Evolutionary conservation across 2,329 filamentous ascomycete genomes (phyloP).

Genomic region (Alternaria arbusti): DNA sequence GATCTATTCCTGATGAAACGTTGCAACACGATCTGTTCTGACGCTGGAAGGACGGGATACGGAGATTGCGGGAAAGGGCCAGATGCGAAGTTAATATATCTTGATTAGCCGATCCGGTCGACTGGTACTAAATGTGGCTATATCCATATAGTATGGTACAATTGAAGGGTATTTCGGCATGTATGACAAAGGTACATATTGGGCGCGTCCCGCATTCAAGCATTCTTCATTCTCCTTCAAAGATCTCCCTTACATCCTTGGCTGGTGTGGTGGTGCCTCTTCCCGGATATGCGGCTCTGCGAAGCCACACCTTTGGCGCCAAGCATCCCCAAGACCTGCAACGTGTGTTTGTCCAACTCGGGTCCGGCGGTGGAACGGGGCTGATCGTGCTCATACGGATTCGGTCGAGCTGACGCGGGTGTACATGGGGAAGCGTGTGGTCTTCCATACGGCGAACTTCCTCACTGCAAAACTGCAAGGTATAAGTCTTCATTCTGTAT

Average conservation of each 20-base stretch:
- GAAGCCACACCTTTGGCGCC: slow-evolving; percentile 1
- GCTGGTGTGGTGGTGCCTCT: neutral
- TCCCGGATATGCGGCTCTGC: slow-evolving; percentile 1
- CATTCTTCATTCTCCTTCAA: neutral
- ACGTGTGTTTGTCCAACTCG: neutral
- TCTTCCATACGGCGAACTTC: slow-evolving; percentile 29
- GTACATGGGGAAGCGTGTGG: slow-evolving; percentile 21
- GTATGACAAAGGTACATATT: neutral
- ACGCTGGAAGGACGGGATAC: neutral
- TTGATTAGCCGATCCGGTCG: slow-evolving; percentile 11
- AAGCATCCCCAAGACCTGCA: slow-evolving; percentile 7
- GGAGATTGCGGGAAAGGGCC: neutral
- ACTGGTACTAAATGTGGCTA: slow-evolving; percentile 12
- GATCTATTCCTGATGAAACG: too few species aligned
- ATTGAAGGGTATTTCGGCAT: slow-evolving; percentile 5
- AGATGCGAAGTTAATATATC: neutral
- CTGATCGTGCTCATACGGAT: slow-evolving; percentile 10
- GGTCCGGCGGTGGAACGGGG: neutral
- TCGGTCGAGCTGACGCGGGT: slow-evolving; percentile 26
- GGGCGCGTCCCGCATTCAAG: neutral
- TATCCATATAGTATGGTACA: slow-evolving; percentile 8
- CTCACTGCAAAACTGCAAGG: slow-evolving; percentile 26
- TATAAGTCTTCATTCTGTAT: slow-evolving; percentile 24
- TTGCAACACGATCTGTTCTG: too few species aligned
- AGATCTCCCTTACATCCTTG: neutral